phyloP scores from a whole-genome alignment of 352 stramenopile species.

The Globisporangium nodosum region DNA sequence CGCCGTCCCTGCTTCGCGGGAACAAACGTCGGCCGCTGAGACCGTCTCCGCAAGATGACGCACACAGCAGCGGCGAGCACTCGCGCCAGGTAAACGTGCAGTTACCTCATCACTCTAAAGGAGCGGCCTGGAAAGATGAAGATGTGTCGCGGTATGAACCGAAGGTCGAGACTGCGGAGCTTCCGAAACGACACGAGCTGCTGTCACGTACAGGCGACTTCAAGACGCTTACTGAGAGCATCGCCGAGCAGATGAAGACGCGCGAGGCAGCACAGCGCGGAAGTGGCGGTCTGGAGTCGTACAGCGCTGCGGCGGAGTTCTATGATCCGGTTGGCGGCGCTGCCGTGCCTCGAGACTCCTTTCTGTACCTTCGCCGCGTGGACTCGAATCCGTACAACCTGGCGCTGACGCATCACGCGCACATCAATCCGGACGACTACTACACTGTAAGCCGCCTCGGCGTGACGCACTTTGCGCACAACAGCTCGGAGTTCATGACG shows the following conservation, averaged over 20 bases:
- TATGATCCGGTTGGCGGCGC: background rate
- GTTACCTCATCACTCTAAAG: too few relatives aligned
- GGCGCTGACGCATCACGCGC: constrained; percentile 49
- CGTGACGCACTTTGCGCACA: constrained; percentile 83
- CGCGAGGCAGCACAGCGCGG: background rate
- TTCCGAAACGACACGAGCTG: constrained; percentile 31
- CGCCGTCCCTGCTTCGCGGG: constrained; percentile 6
- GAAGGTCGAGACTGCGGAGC: constrained; percentile 3
- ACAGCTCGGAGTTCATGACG: constrained; percentile 83
- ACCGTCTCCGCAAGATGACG: background rate
- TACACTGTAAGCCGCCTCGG: constrained; percentile 88
- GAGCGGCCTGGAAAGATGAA: background rate
- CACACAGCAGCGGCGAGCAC: background rate
- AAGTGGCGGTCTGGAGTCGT: background rate
- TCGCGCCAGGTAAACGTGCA: background rate
- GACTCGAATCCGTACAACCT: constrained; percentile 80
- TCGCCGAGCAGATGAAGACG: constrained; percentile 34
- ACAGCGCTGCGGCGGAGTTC: background rate
- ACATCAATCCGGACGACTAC: constrained; percentile 77
- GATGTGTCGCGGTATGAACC: constrained; percentile 2
- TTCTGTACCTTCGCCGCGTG: constrained; percentile 67
- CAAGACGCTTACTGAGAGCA: constrained; percentile 54
- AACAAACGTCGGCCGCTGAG: constrained; percentile 6
- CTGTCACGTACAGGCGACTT: constrained; percentile 39
- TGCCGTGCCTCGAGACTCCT: constrained; percentile 44